A percentile compares a stretch with the other conserved stretches of the same genome.
These are phyloP conservation scores for Diatrype stigma DNA, from an alignment of 2,329 filamentous ascomycete species.

Conservation along the genomic window DNA sequence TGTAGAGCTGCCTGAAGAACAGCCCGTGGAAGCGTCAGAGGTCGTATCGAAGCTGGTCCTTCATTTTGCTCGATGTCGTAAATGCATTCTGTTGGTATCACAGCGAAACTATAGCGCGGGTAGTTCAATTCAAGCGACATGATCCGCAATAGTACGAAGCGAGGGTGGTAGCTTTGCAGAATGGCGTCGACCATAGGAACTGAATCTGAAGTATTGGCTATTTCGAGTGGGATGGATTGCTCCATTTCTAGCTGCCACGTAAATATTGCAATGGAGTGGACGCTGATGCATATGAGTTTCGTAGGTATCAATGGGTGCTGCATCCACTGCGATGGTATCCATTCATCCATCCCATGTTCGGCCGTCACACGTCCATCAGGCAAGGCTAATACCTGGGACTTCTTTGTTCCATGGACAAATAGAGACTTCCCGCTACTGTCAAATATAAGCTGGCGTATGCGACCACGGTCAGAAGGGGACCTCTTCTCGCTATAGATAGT, in stretches of 20 bases:
- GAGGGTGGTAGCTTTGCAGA: no score
- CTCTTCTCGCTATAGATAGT: conserved; percentile 1
- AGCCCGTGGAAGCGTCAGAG: background rate
- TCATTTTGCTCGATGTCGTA: background rate
- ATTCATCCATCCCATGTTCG: background rate
- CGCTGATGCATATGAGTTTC: background rate
- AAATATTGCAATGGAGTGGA: background rate
- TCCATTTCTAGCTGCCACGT: conserved; percentile 6
- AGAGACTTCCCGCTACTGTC: conserved; percentile 1
- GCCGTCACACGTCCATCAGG: conserved; percentile 2
- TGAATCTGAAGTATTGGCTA: no score
- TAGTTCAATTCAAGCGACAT: no score
- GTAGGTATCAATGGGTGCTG: conserved; percentile 2
- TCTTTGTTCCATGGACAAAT: conserved; percentile 4
- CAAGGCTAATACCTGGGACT: conserved; percentile 3
- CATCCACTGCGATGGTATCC: background rate
- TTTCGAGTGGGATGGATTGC: background rate
- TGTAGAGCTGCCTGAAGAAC: conserved; percentile 1
- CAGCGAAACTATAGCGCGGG: background rate
- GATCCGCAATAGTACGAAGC: no score
- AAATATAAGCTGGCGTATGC: conserved; percentile 8
- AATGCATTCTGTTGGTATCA: no score
- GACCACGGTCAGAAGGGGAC: no score
- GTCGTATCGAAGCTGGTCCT: background rate
- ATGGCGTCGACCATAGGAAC: no score